Evolutionary conservation across 768 basidiomycete genomes (phyloP), one percentile per base, ranked within the genome.

Genomic region (Lentinula sp.): DNA sequence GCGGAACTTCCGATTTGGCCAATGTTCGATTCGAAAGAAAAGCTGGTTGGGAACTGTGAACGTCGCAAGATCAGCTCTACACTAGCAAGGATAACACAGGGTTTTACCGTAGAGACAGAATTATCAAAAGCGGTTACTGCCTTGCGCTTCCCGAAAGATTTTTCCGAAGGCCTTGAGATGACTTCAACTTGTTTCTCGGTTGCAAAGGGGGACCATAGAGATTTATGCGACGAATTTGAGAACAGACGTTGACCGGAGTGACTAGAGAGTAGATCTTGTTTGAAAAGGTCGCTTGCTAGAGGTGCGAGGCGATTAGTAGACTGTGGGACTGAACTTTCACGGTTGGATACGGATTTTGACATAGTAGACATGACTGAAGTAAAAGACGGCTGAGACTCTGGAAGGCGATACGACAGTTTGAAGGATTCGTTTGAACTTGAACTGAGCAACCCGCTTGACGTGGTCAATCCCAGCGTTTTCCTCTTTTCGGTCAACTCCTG

Each of bases 401-500:
- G 45, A 9, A 59, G 45, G 16, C 57, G 57, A 18, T 49, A 59
- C 15, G 57, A 6, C 16, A 59, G 33, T 12, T n/a, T 36, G 57
- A 35, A 20, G 6, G 57, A 48, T 16, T 46, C 32, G 15, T 35
- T 46, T 46, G 57, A 57, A 2, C 28, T 28, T 12, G 45, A 56
- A 20, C 32, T 28, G 8, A 39, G 10, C 23, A 37, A 56, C 6
- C 12, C 37, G 35, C 7, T 42, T 6, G 53, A 39, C 33, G 35
- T 28, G 23, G 5, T 32, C 45, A 46, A 41, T 3, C 45, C 55
- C 15, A 52, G 13, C 9, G 49, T 62, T 59, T 64, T 67, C 13
- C 68, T 64, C 36, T 66, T 66, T 57, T 66, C 58, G 23, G 72
- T 49, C 23, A 82, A 71, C 23, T 73, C 72, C 4, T 79, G 71